Evolutionary conservation across 1,139 yeast genomes (phyloP).

Genomic region (Sugiyamaella sp.): DNA sequence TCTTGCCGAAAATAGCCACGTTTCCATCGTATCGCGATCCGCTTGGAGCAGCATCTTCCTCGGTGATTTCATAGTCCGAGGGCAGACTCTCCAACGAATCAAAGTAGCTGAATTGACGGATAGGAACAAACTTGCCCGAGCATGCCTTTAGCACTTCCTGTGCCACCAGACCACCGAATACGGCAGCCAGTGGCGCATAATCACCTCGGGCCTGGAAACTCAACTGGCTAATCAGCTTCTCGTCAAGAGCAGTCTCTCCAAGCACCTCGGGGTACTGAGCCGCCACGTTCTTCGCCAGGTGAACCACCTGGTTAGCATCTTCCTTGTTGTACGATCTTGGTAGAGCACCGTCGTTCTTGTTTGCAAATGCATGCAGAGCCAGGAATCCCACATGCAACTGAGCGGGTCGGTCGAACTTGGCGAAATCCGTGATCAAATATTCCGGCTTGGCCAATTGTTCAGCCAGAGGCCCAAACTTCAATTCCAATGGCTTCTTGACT

Average conservation of each 20-base stretch:
- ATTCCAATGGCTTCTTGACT: conserved; percentile 76
- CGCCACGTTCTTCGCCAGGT: conserved; percentile 62
- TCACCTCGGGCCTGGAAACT: conserved; percentile 91
- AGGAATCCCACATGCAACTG: conserved; percentile 91
- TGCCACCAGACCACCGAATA: conserved; percentile 92
- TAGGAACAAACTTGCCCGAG: conserved; percentile 90
- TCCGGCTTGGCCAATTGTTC: conserved; percentile 79
- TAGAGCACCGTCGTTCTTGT: conserved; percentile 60
- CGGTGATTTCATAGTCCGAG: conserved; percentile 59
- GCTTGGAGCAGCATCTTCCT: conserved; percentile 70
- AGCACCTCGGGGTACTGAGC: conserved; percentile 60
- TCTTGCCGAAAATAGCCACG: conserved; percentile 88
- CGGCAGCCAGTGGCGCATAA: conserved; percentile 85
- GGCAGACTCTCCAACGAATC: conserved; percentile 94
- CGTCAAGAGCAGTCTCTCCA: conserved; percentile 62
- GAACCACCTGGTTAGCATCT: conserved; percentile 71
- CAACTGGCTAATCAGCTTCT: conserved; percentile 67
- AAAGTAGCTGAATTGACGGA: conserved; percentile 88
- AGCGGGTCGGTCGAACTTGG: conserved; percentile 89
- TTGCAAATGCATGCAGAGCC: conserved; percentile 77
- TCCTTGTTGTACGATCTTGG: conserved; percentile 79
- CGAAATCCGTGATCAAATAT: conserved; percentile 78
- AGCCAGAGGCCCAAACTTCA: conserved; percentile 64
- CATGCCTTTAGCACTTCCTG: conserved; percentile 96
- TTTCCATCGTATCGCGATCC: conserved; percentile 89